Percentiles rank a stretch among this genome's conserved stretches.
These are phyloP conservation scores for Lentinus tigrinus DNA, from an alignment of 768 basidiomycete genomes.

Conservation along the genomic window DNA sequence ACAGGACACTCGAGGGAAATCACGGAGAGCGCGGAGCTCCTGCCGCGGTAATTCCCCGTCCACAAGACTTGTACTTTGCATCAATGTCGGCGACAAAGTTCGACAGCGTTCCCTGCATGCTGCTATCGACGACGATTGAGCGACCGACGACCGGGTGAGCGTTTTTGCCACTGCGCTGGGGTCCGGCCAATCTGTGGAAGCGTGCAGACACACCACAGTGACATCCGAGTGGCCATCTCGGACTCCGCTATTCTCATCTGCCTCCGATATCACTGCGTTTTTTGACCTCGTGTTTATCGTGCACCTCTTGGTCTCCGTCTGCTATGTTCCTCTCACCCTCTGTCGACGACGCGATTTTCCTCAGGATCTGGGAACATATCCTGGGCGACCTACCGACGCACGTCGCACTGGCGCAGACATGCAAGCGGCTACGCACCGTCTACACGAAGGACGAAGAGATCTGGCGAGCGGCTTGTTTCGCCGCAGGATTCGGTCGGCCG, in stretches of 20 bases:
- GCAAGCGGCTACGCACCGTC: constrained; percentile 14
- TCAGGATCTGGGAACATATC: constrained; percentile 17
- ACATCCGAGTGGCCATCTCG: constrained; percentile 5
- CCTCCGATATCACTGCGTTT: constrained; percentile 5
- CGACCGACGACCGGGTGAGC: neutral
- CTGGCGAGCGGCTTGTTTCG: constrained; percentile 25
- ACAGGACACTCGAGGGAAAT: constrained; percentile 14
- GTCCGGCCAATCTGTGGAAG: neutral
- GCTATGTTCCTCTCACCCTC: constrained; percentile 12
- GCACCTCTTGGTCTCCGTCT: neutral
- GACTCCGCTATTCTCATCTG: constrained; percentile 9
- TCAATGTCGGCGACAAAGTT: neutral
- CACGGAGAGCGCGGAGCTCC: constrained; percentile 17
- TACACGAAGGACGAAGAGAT: constrained; percentile 14
- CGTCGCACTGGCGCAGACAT: constrained; percentile 24
- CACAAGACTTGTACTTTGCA: neutral
- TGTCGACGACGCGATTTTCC: constrained; percentile 10
- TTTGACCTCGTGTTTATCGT: neutral
- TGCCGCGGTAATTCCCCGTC: constrained; percentile 7
- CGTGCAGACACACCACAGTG: constrained; percentile 5
- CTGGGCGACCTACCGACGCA: constrained; percentile 21
- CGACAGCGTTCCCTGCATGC: constrained; percentile 5
- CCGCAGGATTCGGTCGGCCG: constrained; percentile 24
- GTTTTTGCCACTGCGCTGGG: neutral
- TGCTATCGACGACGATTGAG: neutral